Evolutionary conservation across 768 basidiomycete genomes (phyloP), one percentile per base, ranked within the genome.

Genomic region (Trametopsis cervina): DNA sequence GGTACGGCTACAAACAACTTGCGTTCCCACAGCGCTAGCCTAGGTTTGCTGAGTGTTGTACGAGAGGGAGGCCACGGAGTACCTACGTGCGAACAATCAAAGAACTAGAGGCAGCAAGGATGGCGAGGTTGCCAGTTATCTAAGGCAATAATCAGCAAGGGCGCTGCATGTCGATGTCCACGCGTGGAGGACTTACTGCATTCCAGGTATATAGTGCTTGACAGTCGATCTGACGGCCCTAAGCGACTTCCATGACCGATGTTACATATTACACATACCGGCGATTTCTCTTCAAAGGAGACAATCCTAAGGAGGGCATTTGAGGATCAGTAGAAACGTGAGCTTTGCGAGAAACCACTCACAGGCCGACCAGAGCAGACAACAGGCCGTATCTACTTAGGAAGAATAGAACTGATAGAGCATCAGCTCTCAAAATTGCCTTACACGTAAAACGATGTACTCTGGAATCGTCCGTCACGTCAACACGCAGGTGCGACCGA

Each of bases 1-100:
- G 73, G 66, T 20, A 74, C 56, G 11, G 78, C 60, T 36, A 85
- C 66, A n/a, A 62, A 63, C 22, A 62, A 65, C 46, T 75, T 69
- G 40, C 81, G 75, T 46, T 85, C 76, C 85, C 83, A 88, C 21
- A 88, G 69, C 9, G 83, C 83, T 40, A 86, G 73, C 3, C 81
- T 86, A 47, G 13, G n/a, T 52, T 40, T 22, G 57, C n/a, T n/a
- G n/a, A n/a, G n/a, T n/a, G n/a, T n/a, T n/a, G n/a, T n/a, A n/a
- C n/a, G n/a, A 40, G 40, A 24, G 7, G 42, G 29, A 44, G 26
- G 33, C 39, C 17, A 22, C 22, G 11, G 1, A 21, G 37, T 36
- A 57, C 74, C 49, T 58, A 83, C 82, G 83, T 83, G 62, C 83
- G 71, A 42, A 85, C 69, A 80, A 83, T 82, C 33, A 86, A 68